Base-by-base conservation (phyloP, 2,329 filamentous ascomycete genomes). In the Lachnellula hyalina region DNA sequence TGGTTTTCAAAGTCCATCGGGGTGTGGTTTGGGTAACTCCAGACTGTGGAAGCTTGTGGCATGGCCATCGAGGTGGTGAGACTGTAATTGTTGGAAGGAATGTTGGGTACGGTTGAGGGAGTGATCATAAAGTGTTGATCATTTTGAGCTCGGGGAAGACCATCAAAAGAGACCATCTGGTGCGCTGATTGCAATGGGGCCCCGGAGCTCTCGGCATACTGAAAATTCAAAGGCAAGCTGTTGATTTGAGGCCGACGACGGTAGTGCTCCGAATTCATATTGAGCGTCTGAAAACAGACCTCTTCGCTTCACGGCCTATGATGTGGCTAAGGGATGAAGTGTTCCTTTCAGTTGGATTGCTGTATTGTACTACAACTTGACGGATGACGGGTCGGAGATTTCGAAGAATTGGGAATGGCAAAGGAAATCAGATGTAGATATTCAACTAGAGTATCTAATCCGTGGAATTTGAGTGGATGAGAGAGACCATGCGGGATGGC, bases 381-480 rank as follows among this genome's bases (percentile, higher is more conserved):
- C 57, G 53, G 46, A 54, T 54, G 40, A 45, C 40, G 25, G 59
- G 46, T 65, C 63, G 63, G 65, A 66, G 60, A 59, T 56, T 64
- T 66, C 56, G 57, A 63, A 63, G 57, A 55, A 64, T 56, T 56
- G 49, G 61, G 57, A 60, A 61, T 63, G 65, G 64, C 60, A 67
- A 65, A 64, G 65, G 61, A 58, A 53, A 58, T 53, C 55, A 53
- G 56, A 61, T 60, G 58, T 64, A 66, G 64, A 67, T 68, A 68
- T 67, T 65, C 57, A 61, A 63, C 49, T 56, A 56, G 48, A 59
- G 51, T 54, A 55, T 59, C 54, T 60, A 50, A 51, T 42, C 46
- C 45, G 52, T 41, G 54, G 50, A 40, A 47, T 19, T 49, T 62
- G 59, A 56, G 59, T 55, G 49, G 52, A 61, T 54, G 60, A 59